Conservation (phyloP, 768 basidiomycete species). For the Wakefieldia striispora region DNA sequence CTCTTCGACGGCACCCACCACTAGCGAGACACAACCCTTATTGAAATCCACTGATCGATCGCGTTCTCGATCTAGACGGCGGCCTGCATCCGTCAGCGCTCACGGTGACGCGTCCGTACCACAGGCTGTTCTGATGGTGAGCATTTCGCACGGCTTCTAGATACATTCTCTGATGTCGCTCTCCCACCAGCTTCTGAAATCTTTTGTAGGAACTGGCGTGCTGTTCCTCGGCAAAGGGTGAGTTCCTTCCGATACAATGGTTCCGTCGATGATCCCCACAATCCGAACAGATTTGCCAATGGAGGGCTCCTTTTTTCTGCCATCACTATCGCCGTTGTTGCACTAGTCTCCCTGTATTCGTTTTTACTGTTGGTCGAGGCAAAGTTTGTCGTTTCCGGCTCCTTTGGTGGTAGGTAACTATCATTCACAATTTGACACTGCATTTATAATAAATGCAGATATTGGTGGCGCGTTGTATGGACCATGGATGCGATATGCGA, state of each 20-base stretch:
- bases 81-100: conserved; percentile 53
- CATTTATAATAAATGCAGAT: conserved; percentile 45
- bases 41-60: conserved; percentile 41
- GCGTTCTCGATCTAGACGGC: conserved; percentile 53
- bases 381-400: conserved; percentile 85
- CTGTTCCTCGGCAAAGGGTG: conserved; percentile 94
- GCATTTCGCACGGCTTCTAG: conserved; percentile 16
- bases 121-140: conserved; percentile 91
- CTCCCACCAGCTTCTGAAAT: conserved; percentile 72
- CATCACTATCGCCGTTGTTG: conserved; percentile 75
- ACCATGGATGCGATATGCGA: conserved; percentile 87
- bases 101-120: conserved; percentile 87
- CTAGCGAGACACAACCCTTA: conserved; percentile 56
- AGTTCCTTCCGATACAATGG: neutral
- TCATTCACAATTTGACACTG: neutral
- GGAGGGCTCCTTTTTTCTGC: conserved; percentile 91
- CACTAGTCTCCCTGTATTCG: conserved; percentile 84
- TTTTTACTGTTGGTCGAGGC: conserved; percentile 89
- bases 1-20: conserved; percentile 3
- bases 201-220: conserved; percentile 94
- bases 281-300: conserved; percentile 74
- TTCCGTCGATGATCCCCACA: conserved; percentile 5
- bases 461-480: conserved; percentile 93
- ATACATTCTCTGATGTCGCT: no score
- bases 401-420: conserved; percentile 77